A percentile compares a stretch with the other conserved stretches of the same genome.
Conservation (phyloP, 1,139 yeast genomes). For the Candida smagusa region DNA sequence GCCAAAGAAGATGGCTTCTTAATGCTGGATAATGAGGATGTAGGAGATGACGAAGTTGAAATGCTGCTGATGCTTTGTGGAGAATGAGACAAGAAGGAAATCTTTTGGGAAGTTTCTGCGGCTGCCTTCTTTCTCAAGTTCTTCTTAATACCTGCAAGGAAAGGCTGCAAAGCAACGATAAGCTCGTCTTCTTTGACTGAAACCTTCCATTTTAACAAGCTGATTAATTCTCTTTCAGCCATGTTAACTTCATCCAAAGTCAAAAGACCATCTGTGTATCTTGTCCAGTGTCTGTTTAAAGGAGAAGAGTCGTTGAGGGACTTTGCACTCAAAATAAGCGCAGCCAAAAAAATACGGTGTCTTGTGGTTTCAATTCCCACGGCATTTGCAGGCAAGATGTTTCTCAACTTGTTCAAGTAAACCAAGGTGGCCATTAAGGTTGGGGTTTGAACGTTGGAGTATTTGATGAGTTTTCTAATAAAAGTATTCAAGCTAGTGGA, state of each 20-base stretch:
- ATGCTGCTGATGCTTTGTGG: constrained; percentile 15
- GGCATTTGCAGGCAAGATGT: constrained; percentile 80
- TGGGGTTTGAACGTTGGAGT: constrained; percentile 92
- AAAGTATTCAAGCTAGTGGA: constrained; percentile 49
- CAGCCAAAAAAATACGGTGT: constrained; percentile 86
- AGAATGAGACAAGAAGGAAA: constrained; percentile 23
- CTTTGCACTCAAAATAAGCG: constrained; percentile 86
- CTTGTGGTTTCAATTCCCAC: constrained; percentile 92
- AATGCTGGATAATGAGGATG: constrained; percentile 7
- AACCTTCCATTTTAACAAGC: constrained; percentile 81
- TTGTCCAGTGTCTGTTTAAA: constrained; percentile 92
- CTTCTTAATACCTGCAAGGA: constrained; percentile 66
- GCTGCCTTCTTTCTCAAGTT: constrained; percentile 24
- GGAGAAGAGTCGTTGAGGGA: constrained; percentile 91
- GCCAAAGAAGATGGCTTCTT: not conserved
- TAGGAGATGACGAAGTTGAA: constrained; percentile 10
- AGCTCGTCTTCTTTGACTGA: constrained; percentile 68
- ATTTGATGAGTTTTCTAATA: constrained; percentile 66
- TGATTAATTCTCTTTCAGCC: constrained; percentile 84
- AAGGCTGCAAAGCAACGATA: constrained; percentile 65
- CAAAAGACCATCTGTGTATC: constrained; percentile 82
- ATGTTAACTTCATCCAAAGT: constrained; percentile 77
- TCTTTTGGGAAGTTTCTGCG: constrained; percentile 31
- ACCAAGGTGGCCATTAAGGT: constrained; percentile 90
- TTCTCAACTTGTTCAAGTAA: constrained; percentile 72